Base-by-base conservation (phyloP, 495 filamentous ascomycete species). In the Neurospora cerealis region DNA sequence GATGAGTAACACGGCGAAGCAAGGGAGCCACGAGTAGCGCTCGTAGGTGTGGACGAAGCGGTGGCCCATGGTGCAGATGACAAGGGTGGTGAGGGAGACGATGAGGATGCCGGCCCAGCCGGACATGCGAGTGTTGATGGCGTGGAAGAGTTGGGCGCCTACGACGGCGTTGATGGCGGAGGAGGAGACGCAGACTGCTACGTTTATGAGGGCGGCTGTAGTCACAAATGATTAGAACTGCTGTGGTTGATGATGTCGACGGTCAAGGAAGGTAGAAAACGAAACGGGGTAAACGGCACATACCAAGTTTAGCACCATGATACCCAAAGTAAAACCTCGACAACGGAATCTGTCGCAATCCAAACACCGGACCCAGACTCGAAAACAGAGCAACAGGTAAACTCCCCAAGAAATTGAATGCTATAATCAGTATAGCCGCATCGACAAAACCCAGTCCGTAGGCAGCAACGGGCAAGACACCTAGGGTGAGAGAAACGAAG, bases 311-410 rank as follows among this genome's bases (percentile, higher is more conserved):
- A 70, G 90, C 90, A 15, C 87, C 88, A 76, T 88, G 89, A 82
- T 87, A 93, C 48, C 92, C 93, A 77, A 94, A 95, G 84, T 85
- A 96, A 83, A 92, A 94, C 34, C 93, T 85, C 6, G 91, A 93
- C n/a, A 95, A 86, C 5, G 95, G 89, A 91, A 96, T 94, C 82
- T 96, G 93, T 60, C 93, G 89, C 71, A 96, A 83, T 10, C 93
- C 93, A 79, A 95, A 95, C 7, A 81, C 80, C 17, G 93, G 90
- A 7, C 93, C 93, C 74, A 95, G 93, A 32, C 90, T 92, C 4
- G 90, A 91, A 84, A 94, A 95, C 85, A 92, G 92, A 85, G 88
- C 91, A 17, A 93, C 92, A 19, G 92, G 91, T 71, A 91, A 78
- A 40, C 92, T 86, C 62, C 91, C 92, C 32, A 95, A 85, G 11